Evolutionary conservation across 768 basidiomycete species (phyloP).

Genomic region (Cubamyces sp.): DNA sequence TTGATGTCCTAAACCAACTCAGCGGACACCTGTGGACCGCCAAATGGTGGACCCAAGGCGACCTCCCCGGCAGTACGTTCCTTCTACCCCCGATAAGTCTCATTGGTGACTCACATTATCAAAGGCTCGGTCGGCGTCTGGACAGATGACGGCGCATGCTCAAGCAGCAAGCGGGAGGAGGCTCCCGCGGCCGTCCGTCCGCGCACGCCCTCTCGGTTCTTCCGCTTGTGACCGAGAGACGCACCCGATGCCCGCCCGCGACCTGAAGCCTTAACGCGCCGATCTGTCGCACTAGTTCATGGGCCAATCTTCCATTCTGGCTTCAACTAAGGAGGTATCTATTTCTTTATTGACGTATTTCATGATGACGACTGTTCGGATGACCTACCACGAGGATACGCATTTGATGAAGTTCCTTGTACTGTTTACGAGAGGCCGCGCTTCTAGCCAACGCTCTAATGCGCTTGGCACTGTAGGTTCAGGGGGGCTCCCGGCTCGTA

Average conservation of each 20-base stretch:
- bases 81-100: no score
- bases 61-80: conserved; percentile 48
- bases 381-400: conserved; percentile 11
- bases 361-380: conserved; percentile 10
- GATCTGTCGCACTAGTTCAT: conserved; percentile 7
- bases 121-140: conserved; percentile 57
- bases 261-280: background rate
- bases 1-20: conserved; percentile 20
- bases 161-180: conserved; percentile 19
- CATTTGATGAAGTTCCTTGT: background rate
- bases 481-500: background rate
- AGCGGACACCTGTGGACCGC: conserved; percentile 52
- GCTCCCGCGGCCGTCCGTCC: conserved; percentile 9
- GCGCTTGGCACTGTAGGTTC: background rate
- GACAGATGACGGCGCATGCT: conserved; percentile 60
- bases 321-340: background rate
- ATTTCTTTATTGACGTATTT: conserved; percentile 18
- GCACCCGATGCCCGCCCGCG: background rate
- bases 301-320: background rate
- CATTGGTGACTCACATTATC: conserved; percentile 6
- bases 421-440: background rate
- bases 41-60: conserved; percentile 65
- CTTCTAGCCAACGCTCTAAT: conserved; percentile 2
- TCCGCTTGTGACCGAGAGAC: conserved; percentile 26
- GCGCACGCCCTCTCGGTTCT: conserved; percentile 27